These are phyloP conservation scores for Warburgia ugandensis DNA, from an alignment of 164 flowering plant species.

Conservation along the genomic window DNA sequence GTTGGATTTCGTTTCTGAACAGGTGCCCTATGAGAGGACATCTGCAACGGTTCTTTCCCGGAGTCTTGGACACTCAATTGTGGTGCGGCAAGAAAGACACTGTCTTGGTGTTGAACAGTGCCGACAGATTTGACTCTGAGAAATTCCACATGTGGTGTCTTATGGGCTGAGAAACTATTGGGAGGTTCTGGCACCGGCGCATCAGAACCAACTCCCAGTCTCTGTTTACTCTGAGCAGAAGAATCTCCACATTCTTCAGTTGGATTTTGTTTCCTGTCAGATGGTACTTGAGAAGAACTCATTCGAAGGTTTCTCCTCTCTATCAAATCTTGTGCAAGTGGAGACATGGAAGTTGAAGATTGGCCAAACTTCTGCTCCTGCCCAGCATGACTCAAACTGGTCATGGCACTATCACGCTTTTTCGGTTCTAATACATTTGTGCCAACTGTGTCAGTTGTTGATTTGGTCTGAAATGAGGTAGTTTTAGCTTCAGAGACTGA, in stretches of 20 bases:
- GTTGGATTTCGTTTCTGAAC: too few species aligned
- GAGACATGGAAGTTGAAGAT: constrained; percentile 14
- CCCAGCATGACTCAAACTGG: constrained; percentile 4
- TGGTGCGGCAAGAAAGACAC: constrained; percentile 2
- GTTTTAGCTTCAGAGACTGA: constrained; percentile 2
- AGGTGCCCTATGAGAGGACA: too few species aligned
- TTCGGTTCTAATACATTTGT: neutral
- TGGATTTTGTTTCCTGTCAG: constrained; percentile 5
- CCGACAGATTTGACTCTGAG: constrained; percentile 10
- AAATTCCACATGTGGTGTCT: constrained; percentile 1
- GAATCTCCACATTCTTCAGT: constrained; percentile 9
- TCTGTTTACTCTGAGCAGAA: constrained; percentile 3
- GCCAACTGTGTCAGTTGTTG: neutral
- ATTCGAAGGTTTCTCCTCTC: constrained; percentile 24
- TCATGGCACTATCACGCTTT: constrained; percentile 5
- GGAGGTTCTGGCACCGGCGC: constrained; percentile 2
- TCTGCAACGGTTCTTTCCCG: too few species aligned
- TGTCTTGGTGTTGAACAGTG: constrained; percentile 6
- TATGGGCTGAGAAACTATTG: too few species aligned
- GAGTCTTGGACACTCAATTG: too few species aligned
- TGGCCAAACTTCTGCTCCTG: constrained; percentile 12
- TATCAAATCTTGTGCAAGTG: constrained; percentile 21
- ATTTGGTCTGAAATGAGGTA: neutral
- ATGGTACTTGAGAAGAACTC: constrained; percentile 7
- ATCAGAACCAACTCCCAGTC: constrained; percentile 6